Evolutionary conservation across 768 basidiomycete species (phyloP).

Genomic region (Cantharellus cinnabarinus): DNA sequence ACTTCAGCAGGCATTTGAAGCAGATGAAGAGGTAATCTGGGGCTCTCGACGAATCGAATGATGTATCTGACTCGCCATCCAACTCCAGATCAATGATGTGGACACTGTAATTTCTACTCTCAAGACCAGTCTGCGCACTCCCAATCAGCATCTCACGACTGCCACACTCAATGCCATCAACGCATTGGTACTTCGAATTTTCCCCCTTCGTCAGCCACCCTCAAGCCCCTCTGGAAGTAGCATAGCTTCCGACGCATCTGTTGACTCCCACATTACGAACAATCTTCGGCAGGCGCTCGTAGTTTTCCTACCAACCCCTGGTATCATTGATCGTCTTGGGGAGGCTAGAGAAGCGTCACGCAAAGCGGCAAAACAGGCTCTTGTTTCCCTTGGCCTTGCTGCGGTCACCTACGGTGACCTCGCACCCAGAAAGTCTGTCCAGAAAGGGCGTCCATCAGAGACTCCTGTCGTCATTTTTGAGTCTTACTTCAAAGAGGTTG

Average conservation of each 20-base stretch:
- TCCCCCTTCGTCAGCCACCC: constrained; percentile 23
- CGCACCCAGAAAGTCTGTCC: constrained; percentile 16
- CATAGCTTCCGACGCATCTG: not conserved
- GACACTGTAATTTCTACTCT: constrained; percentile 50
- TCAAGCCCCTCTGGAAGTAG: constrained; percentile 19
- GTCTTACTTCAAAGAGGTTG: constrained; percentile 46
- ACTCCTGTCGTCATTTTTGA: constrained; percentile 53
- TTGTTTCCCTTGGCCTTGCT: constrained; percentile 55
- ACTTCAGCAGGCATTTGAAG: constrained; percentile 55
- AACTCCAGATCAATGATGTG: constrained; percentile 44
- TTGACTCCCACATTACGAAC: constrained; percentile 26
- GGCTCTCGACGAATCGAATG: no score
- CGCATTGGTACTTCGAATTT: constrained; percentile 40
- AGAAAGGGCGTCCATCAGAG: constrained; percentile 28
- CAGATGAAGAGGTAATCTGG: constrained; percentile 38
- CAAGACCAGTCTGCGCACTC: constrained; percentile 54
- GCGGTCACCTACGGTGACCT: constrained; percentile 39
- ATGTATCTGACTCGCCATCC: no score
- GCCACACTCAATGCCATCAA: constrained; percentile 57
- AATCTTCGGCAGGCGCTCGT: constrained; percentile 46
- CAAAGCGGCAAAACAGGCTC: constrained; percentile 50
- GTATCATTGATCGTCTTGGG: constrained; percentile 64
- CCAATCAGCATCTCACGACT: constrained; percentile 63
- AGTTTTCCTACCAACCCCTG: constrained; percentile 54
- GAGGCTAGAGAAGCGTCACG: constrained; percentile 53